Evolutionary conservation across 1,284 basidiomycete species (phyloP), one percentile per base, ranked within the genome.

Genomic region (Rhodotorula sp.): DNA sequence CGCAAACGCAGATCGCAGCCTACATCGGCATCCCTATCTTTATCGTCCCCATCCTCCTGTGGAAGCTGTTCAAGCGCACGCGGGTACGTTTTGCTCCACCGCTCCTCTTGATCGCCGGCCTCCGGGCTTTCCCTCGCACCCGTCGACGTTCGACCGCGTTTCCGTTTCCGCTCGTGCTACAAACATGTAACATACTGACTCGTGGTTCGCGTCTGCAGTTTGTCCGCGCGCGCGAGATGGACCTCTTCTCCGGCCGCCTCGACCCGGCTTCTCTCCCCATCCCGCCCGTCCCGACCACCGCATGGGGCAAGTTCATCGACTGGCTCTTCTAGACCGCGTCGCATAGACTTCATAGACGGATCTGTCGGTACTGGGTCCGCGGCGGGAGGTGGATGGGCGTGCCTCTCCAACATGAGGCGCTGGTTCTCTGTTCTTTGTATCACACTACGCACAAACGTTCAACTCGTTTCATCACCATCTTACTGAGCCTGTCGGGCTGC

Each of bases 11-110:
- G 62, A 50, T 74, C 42, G 71, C 68, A 7, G 54, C 57, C 7
- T 74, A 74, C 66, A 68, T 74, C 57, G 67, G 67, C 21, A 59
- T 74, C 59, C 52, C 56, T 10, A 70, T 74, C 60, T 72, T 67
- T 57, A 67, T 74, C 57, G 71, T 70, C n/a, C 68, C 71, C 10
- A 50, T 64, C 57, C 19, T 70, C 27, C 27, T 52, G n/a, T 75
- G 74, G 74, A 71, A 74, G 70, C 34, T 67, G 19, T 45, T 67
- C 66, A 61, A 61, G 66, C 41, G 48, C 41, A 44, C 46, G 23
- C n/a, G 50, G 56, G 64, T 58, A 14, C 27, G 63, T 57, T 21
- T 23, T 14, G 7, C 25, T 61, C 13, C 34, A 19, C n/a, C 56
- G 9, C 19, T 48, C 23, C 3, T 17, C 14, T 44, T 25, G 13